Evolutionary conservation across 192 early-diverging fungal genomes (phyloP).

Genomic region (Lobulomyces angularis): DNA sequence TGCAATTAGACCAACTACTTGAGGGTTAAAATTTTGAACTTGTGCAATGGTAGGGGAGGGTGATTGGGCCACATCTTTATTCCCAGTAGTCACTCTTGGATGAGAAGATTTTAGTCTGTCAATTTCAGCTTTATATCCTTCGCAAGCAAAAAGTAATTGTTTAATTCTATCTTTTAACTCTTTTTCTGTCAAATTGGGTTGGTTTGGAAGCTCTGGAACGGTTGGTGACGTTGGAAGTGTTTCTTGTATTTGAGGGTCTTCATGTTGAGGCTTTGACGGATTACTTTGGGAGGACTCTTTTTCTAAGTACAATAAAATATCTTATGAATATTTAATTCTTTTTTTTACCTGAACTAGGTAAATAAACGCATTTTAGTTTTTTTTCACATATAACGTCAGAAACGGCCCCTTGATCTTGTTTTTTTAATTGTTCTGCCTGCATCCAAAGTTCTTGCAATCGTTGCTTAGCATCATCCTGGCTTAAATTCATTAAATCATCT

Average conservation of each 20-base stretch:
- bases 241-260: neutral
- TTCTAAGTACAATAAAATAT: too few relatives aligned
- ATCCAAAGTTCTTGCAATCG: conserved; percentile 29
- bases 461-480: conserved; percentile 33
- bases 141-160: conserved; percentile 30
- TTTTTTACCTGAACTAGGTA: neutral
- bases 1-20: conserved; percentile 12
- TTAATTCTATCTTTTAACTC: conserved; percentile 30
- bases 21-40: neutral
- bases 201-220: conserved; percentile 2
- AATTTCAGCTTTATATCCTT: conserved; percentile 41
- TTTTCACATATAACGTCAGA: conserved; percentile 22
- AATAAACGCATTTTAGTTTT: conserved; percentile 27
- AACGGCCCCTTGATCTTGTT: conserved; percentile 18
- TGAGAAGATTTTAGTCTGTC: conserved; percentile 30
- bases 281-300: neutral
- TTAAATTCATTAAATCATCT: conserved; percentile 48
- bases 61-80: too few relatives aligned
- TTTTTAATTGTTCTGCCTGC: conserved; percentile 28
- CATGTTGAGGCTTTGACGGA: neutral
- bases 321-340: too few relatives aligned
- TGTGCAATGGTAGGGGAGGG: neutral
- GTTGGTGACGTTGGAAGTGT: neutral
- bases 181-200: conserved; percentile 10
- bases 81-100: conserved; percentile 16